Evolutionary conservation across 2,329 filamentous ascomycete species (phyloP).

Genomic region (Didymella pomorum): DNA sequence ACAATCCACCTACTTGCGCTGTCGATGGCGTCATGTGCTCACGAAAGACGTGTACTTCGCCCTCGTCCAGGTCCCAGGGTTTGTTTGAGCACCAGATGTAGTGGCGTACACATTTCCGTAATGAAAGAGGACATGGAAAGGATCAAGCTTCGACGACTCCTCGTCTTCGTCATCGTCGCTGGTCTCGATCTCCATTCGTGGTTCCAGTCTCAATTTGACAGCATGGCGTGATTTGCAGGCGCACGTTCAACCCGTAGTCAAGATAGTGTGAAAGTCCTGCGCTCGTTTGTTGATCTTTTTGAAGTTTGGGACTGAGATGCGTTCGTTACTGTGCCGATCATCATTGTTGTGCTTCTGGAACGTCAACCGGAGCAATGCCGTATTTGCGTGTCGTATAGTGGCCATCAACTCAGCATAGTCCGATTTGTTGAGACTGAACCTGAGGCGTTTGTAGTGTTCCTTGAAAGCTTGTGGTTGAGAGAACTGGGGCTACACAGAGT

Average conservation of each 20-base stretch:
- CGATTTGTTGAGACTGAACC: slow-evolving; percentile 38
- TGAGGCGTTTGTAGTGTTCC: slow-evolving; percentile 40
- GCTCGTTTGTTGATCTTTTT: slow-evolving; percentile 3
- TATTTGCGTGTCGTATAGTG: slow-evolving; percentile 15
- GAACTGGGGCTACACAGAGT: slow-evolving; percentile 36
- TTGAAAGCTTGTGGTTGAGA: slow-evolving; percentile 33
- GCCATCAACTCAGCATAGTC: slow-evolving; percentile 40
- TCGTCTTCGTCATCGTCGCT: slow-evolving; percentile 7
- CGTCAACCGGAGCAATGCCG: not conserved
- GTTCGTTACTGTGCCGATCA: not conserved
- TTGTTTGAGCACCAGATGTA: not conserved
- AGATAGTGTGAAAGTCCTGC: slow-evolving; percentile 4
- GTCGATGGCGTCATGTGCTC: not conserved
- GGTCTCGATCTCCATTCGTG: slow-evolving; percentile 25
- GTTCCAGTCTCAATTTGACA: slow-evolving; percentile 35
- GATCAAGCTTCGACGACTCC: not conserved
- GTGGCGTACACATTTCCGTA: not conserved
- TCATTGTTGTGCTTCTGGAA: slow-evolving; percentile 8
- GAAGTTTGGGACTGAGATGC: not conserved
- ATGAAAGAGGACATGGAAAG: slow-evolving; percentile 11
- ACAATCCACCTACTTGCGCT: not conserved
- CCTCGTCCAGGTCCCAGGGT: slow-evolving; percentile 6
- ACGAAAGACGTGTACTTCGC: not conserved
- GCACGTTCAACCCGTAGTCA: slow-evolving; percentile 35
- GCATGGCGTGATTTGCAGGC: slow-evolving; percentile 35